These are phyloP conservation scores for Spathaspora girioi DNA, from an alignment of 805 yeast genomes.

Conservation along the genomic window DNA sequence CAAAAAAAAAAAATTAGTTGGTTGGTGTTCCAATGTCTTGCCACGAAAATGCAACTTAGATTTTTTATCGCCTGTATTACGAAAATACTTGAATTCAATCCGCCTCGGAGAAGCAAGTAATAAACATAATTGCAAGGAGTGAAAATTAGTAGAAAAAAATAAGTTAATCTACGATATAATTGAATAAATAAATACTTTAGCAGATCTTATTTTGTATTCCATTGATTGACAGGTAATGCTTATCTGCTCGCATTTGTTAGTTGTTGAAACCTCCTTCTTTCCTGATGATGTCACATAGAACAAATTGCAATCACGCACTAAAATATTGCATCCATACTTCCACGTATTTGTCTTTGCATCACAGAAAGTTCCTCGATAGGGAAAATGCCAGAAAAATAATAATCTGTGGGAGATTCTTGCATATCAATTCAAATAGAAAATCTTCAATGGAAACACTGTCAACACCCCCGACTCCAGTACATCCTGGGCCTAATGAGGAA, in stretches of 20 bases:
- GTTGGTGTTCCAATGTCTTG: neutral
- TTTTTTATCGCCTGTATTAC: too few species aligned
- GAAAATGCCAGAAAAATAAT: neutral
- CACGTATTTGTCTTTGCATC: neutral
- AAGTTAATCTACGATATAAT: too few species aligned
- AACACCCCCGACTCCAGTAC: constrained; percentile 32
- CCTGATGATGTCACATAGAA: neutral
- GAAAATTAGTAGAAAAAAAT: too few species aligned
- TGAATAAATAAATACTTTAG: too few species aligned
- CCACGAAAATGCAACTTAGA: neutral
- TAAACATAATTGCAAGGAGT: too few species aligned
- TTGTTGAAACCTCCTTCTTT: neutral
- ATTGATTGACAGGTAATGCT: neutral
- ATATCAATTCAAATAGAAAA: too few species aligned
- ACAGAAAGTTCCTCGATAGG: neutral
- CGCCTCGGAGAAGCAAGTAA: too few species aligned
- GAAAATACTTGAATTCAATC: too few species aligned
- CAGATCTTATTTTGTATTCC: too few species aligned
- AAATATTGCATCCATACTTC: neutral
- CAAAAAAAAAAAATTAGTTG: too few species aligned
- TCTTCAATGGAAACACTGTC: neutral
- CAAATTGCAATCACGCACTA: neutral
- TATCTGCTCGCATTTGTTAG: too few species aligned
- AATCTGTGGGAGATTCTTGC: too few species aligned
- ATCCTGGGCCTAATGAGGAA: constrained; percentile 33